Evolutionary conservation across 2,329 filamentous ascomycete genomes (phyloP), one percentile per base, ranked within the genome.

Genomic region (Fusarium citri): DNA sequence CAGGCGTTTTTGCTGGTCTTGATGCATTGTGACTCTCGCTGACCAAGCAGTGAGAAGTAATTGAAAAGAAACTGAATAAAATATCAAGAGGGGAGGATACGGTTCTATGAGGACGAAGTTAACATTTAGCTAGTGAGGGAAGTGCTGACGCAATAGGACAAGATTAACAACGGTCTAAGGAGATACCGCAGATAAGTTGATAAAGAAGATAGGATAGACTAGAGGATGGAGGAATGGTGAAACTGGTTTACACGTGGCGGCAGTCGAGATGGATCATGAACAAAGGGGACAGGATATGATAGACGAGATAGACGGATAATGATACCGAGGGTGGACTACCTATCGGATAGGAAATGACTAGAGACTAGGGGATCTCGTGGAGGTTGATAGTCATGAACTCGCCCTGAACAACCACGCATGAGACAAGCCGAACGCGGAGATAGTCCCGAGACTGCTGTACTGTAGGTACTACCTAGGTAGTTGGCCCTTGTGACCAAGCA

Each of bases 1-100:
- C 71, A 88, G 82, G 50, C 84, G 80, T 34, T 59, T 59, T 37
- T 74, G 65, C n/a, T 73, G 75, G 10, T 64, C 57, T 49, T 71
- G 73, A 55, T 74, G 72, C 76, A 77, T 77, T 47, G 50, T 70
- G 59, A 50, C 31, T 31, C 20, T 18, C 23, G 26, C 18, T n/a
- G 11, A 31, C 25, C 34, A 60, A 25, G n/a, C 25, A 55, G 45
- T 9, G 22, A 37, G 30, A 57, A 40, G 37, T 28, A 5, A 20
- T 43, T 11, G 30, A 46, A 23, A 49, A 41, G 34, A 42, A 59
- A 67, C 30, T 31, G 37, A 43, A 15, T 15, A 46, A 45, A 47
- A 47, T 28, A 34, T 47, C 31, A 57, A 59, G 31, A 37, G 14
- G 34, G 58, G 55, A 25, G 26, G 58, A 43, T 47, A 8, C 20